These are phyloP conservation scores for Mycosphaerella sp. DNA, from an alignment of 2,329 filamentous ascomycete species.

Conservation along the genomic window DNA sequence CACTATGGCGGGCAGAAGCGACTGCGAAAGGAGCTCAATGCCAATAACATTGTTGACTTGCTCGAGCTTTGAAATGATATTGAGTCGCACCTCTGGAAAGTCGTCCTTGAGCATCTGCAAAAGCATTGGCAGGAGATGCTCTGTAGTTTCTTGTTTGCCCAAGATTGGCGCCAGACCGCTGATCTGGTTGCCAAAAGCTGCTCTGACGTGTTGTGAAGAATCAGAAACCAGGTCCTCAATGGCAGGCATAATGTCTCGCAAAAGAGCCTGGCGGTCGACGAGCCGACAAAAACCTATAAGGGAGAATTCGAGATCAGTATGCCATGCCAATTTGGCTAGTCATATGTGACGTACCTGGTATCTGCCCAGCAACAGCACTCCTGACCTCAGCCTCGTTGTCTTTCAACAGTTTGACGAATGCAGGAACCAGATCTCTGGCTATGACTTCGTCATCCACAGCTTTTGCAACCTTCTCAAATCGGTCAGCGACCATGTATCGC, in stretches of 20 bases:
- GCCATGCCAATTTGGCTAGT: background rate
- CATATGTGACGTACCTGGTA: constrained; percentile 56
- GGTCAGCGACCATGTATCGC: constrained; percentile 97
- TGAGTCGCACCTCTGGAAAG: constrained; percentile 93
- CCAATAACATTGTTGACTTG: constrained; percentile 98
- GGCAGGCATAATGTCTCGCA: constrained; percentile 94
- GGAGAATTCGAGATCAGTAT: constrained; percentile 26
- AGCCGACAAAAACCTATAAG: constrained; percentile 76
- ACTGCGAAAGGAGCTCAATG: constrained; percentile 93
- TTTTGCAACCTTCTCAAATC: constrained; percentile 99
- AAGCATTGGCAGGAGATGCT: constrained; percentile 97
- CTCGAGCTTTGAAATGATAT: constrained; percentile 99
- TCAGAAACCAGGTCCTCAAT: constrained; percentile 96
- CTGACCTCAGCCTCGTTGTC: constrained; percentile 97
- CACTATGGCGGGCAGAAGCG: constrained; percentile 91
- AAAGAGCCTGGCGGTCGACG: constrained; percentile 76
- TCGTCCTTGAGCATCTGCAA: constrained; percentile 99
- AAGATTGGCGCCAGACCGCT: constrained; percentile 94
- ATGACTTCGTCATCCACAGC: constrained; percentile 97
- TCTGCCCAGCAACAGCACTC: constrained; percentile 94
- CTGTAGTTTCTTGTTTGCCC: constrained; percentile 97
- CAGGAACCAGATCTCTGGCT: constrained; percentile 84
- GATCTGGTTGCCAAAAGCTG: constrained; percentile 91
- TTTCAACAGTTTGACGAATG: constrained; percentile 96
- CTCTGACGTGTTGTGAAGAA: constrained; percentile 91